Conservation (phyloP, 805 yeast species). For the Candida yuanshanica region DNA sequence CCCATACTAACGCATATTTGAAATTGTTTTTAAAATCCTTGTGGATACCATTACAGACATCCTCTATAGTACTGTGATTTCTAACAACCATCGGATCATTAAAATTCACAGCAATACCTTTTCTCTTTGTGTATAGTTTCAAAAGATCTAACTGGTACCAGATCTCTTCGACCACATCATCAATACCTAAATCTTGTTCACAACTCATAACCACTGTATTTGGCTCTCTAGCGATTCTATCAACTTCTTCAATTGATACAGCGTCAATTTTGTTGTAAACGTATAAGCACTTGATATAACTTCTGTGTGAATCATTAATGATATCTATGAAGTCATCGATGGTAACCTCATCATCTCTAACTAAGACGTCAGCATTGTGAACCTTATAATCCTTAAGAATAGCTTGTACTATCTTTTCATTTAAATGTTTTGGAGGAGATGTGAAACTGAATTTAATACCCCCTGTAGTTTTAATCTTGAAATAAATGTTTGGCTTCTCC, state of each 20-base stretch:
- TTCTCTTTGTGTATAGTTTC: constrained; percentile 81
- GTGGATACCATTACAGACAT: constrained; percentile 87
- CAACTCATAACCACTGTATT: constrained; percentile 93
- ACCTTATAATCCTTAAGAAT: constrained; percentile 82
- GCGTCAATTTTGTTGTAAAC: constrained; percentile 95
- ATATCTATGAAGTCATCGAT: constrained; percentile 92
- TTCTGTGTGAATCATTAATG: constrained; percentile 80
- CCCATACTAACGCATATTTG: constrained; percentile 96
- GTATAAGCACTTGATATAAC: constrained; percentile 86
- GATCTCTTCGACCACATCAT: constrained; percentile 85
- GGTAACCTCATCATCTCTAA: constrained; percentile 84
- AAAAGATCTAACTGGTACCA: constrained; percentile 83
- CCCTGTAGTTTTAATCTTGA: constrained; percentile 79
- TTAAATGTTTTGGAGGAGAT: constrained; percentile 74
- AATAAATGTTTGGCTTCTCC: constrained; percentile 67
- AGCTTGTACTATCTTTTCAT: constrained; percentile 72
- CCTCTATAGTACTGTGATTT: constrained; percentile 69
- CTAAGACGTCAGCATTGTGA: constrained; percentile 89
- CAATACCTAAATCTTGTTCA: constrained; percentile 78
- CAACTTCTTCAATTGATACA: constrained; percentile 90
- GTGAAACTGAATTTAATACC: constrained; percentile 83
- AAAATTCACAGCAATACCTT: constrained; percentile 79
- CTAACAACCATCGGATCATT: constrained; percentile 90
- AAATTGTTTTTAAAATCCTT: constrained; percentile 88
- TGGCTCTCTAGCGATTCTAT: constrained; percentile 86